A percentile compares a stretch with the other conserved stretches of the same genome.
phyloP scores from a whole-genome alignment of 164 flowering plant genomes.

The Brasenia schreberi region DNA sequence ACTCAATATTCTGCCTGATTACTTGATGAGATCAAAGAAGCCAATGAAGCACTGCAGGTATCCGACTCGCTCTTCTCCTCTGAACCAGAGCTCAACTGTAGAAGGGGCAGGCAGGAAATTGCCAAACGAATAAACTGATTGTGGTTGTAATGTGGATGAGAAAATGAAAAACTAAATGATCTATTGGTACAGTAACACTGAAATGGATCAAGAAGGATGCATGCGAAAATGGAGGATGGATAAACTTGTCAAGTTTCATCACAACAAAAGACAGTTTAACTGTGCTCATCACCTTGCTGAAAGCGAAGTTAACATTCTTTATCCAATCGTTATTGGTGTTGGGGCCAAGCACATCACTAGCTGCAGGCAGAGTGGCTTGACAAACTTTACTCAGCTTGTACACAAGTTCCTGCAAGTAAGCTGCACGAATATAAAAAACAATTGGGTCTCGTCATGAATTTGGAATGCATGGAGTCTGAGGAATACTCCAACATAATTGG shows the following conservation, averaged over 20 bases:
- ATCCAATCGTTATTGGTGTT: slow-evolving; percentile 8
- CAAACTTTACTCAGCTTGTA: slow-evolving; percentile 15
- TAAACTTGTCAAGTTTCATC: background rate
- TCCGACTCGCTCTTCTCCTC: slow-evolving; percentile 9
- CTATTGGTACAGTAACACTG: background rate
- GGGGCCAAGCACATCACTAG: slow-evolving; percentile 11
- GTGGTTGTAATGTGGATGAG: background rate
- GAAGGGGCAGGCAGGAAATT: background rate
- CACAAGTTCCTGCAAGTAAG: slow-evolving; percentile 11
- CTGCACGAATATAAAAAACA: slow-evolving; percentile 1
- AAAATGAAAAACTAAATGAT: background rate
- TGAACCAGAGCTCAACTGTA: slow-evolving; percentile 12
- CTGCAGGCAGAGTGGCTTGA: slow-evolving; percentile 10
- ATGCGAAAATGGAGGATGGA: background rate
- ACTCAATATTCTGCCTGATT: background rate
- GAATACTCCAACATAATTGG: too few species aligned
- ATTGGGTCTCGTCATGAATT: too few species aligned
- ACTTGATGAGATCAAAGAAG: slow-evolving; percentile 10
- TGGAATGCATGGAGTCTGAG: too few species aligned
- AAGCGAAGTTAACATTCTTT: slow-evolving; percentile 10
- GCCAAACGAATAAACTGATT: background rate
- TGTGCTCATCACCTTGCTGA: slow-evolving; percentile 7
- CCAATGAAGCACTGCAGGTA: slow-evolving; percentile 8
- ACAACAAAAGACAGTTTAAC: background rate
- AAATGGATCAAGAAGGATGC: background rate